Base-by-base conservation (phyloP, 345 rosid genomes). In the Excoecaria agallocha region DNA sequence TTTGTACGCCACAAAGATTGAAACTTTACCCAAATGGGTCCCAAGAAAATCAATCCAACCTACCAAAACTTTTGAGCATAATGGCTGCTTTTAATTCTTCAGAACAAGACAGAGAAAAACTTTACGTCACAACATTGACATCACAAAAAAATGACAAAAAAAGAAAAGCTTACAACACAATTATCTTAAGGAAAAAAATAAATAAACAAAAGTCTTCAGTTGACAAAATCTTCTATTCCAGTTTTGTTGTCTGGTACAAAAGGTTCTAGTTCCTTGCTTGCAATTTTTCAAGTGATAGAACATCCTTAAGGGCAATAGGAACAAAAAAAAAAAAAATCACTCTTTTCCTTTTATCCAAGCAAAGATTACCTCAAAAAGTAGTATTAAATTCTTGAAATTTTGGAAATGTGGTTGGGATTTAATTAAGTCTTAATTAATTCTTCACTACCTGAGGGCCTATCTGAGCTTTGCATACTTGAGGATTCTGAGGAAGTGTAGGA, bases 401-500 rank as follows among this genome's bases (percentile, higher is more conserved):
- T 22, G 39, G 56, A 61, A 58, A 71, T 58, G 0, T 22, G 45
- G 13, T 30, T 3, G 68, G 56, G 55, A 22, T 58, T 57, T 24
- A 55, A 59, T 69, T 58, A 54, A 68, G 64, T 51, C 41, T 20
- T 57, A 63, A 49, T 24, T 43, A 43, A 43, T 8, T 69, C 75
- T 48, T 74, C 41, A 8, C 81, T 82, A 74, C 76, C 70, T 68
- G 79, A 64, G 24, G 68, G 63, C 1, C 39, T 75, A 50, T 78
- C 66, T 43, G 82, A 79, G n/a, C 84, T 78, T 16, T 38, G 65
- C 67, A 66, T 43, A 35, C 83, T 83, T 12, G 78, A 76, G 20
- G 84, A 71, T 58, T 81, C 83, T 3, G 80, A 45, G 46, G 80
- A 81, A 73, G 73, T 71, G 57, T 19, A 59, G 1, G 80, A 84